These are phyloP conservation scores for Spergularia bocconei DNA, from an alignment of 148 eudicot genomes.

Conservation along the genomic window DNA sequence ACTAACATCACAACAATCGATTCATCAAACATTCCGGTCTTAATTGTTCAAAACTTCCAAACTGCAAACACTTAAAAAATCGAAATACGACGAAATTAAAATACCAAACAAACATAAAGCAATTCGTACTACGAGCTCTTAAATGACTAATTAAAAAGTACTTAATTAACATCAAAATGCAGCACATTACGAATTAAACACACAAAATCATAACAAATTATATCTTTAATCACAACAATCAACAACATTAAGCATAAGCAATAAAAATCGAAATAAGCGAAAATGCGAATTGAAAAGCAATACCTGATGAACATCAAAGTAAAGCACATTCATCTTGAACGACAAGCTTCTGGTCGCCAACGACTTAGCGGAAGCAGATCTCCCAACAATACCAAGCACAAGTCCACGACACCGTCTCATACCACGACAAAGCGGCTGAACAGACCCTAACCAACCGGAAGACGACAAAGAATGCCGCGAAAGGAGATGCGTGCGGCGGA, in stretches of 20 bases:
- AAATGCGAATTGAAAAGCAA: neutral
- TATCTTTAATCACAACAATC: neutral
- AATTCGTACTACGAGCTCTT: neutral
- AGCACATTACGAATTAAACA: neutral
- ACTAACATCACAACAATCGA: neutral
- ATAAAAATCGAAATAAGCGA: neutral
- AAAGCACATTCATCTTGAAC: constrained; percentile 92
- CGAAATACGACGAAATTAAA: neutral
- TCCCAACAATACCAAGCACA: constrained; percentile 89
- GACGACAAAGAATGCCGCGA: constrained; percentile 81
- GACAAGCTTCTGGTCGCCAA: constrained; percentile 93
- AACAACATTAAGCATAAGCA: neutral
- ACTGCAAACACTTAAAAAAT: neutral
- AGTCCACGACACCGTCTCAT: constrained; percentile 95
- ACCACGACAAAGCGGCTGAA: constrained; percentile 94
- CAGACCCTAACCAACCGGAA: constrained; percentile 93
- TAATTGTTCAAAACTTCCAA: neutral
- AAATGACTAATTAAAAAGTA: neutral
- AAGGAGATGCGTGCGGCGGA: constrained; percentile 76
- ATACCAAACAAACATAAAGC: neutral
- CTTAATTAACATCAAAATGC: constrained; percentile 8
- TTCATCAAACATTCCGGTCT: neutral
- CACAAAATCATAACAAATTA: neutral
- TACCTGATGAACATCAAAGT: constrained; percentile 64
- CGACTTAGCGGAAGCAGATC: constrained; percentile 85